Conservation (phyloP, 2,329 filamentous ascomycete genomes). For the Diaporthe amygdali region DNA sequence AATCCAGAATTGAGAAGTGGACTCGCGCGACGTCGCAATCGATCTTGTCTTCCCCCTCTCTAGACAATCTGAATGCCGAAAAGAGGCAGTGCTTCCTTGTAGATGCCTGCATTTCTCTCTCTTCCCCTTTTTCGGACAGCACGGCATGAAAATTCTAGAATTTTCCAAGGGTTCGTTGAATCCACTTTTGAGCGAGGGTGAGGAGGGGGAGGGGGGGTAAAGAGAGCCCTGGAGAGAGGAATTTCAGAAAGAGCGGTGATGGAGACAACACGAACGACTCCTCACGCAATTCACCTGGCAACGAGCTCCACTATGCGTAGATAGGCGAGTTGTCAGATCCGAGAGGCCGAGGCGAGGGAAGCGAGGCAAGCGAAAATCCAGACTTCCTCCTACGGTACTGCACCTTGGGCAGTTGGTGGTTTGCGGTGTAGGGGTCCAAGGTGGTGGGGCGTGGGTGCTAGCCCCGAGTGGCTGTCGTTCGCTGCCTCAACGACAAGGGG, state of each 20-base stretch:
- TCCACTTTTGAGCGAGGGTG: constrained; percentile 10
- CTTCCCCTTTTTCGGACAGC: constrained; percentile 11
- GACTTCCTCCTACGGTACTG: not conserved
- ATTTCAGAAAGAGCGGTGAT: constrained; percentile 11
- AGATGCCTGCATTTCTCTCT: not conserved
- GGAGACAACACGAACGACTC: not conserved
- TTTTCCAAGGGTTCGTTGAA: constrained; percentile 2
- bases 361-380: constrained; percentile 11
- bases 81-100: constrained; percentile 7
- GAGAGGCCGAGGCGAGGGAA: constrained; percentile 14
- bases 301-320: not conserved
- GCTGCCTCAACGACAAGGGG: not conserved
- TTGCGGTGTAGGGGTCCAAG: constrained; percentile 18
- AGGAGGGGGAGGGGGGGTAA: not conserved
- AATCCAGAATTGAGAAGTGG: not conserved
- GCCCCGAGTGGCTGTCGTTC: constrained; percentile 11
- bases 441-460: not conserved
- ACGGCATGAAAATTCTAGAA: constrained; percentile 18
- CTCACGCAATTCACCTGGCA: not conserved
- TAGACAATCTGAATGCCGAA: not conserved
- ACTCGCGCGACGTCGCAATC: constrained; percentile 1
- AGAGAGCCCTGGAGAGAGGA: not conserved
- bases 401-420: not conserved
- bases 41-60: not conserved
- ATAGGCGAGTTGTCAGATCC: constrained; percentile 18